Conservation (phyloP, 805 yeast species). For the Barnettozyma californica region DNA sequence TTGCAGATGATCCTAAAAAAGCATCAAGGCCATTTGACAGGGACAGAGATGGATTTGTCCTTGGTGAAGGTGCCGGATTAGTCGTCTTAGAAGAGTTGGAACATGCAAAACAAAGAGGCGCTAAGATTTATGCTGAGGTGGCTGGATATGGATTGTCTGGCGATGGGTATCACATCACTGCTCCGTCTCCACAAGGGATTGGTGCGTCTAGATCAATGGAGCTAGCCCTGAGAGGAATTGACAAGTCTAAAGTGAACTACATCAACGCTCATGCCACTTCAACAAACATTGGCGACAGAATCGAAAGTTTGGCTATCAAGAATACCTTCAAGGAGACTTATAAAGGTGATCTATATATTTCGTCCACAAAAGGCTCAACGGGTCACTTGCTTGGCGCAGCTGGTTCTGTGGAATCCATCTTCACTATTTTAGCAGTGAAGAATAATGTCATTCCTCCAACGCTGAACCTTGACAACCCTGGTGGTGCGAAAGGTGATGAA, state of each 20-base stretch:
- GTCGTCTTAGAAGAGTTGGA: constrained; percentile 70
- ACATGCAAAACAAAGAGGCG: constrained; percentile 65
- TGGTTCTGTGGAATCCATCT: constrained; percentile 87
- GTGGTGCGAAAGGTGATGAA: constrained; percentile 43
- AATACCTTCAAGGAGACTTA: constrained; percentile 38
- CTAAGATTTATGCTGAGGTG: constrained; percentile 72
- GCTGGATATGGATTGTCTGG: constrained; percentile 88
- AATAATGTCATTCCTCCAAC: constrained; percentile 71
- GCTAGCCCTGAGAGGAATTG: constrained; percentile 54
- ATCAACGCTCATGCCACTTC: constrained; percentile 97
- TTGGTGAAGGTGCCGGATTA: constrained; percentile 90
- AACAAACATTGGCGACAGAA: constrained; percentile 81
- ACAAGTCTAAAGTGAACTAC: constrained; percentile 54
- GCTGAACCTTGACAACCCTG: constrained; percentile 54
- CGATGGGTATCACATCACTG: constrained; percentile 90
- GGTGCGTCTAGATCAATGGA: constrained; percentile 86
- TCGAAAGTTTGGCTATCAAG: constrained; percentile 75
- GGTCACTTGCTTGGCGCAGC: constrained; percentile 97
- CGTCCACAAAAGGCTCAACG: constrained; percentile 86
- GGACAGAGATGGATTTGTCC: constrained; percentile 77
- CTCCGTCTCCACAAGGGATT: constrained; percentile 75
- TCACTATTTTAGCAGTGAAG: constrained; percentile 63
- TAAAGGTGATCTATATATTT: constrained; percentile 40
- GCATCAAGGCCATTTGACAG: constrained; percentile 88
- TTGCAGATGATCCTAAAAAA: constrained; percentile 51